Evolutionary conservation across 371 early-diverging fungal species (phyloP), one percentile per base, ranked within the genome.

Genomic region (Mortierella sp.): DNA sequence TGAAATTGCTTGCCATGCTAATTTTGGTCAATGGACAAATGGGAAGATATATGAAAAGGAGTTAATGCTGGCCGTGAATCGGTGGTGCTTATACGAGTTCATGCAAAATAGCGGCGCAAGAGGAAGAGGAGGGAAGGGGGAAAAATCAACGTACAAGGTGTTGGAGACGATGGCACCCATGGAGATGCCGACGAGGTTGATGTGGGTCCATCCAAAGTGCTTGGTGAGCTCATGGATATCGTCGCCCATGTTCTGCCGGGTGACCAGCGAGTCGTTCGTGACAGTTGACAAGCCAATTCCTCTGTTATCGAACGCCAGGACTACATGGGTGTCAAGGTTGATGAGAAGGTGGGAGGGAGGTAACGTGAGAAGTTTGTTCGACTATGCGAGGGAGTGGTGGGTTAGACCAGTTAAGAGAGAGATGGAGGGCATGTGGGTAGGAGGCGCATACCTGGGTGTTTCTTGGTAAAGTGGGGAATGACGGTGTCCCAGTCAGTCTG

Each of bases 251-350:
- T 38, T 70, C 32, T 70, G n/a, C 1, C 51, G 65, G 4, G 76
- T 75, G 38, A 75, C 70, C 2, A 70, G 32, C 8, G 70, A 54
- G 76, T 51, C 38, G 70, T 75, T 75, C 41, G 58, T 65, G 44
- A 75, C 76, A 32, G 76, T 65, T 21, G 76, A 75, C 14, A 46
- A 38, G 14, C 76, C 76, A 27, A 75, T 75, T 0, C 76, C 76
- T 44, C 76, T 55, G 29, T 46, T 44, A 38, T 75, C 76, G 38
- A n/a, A 65, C 16, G 76, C 38, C 41, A 75, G 70, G 51, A 70
- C 70, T 73, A 72, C 58, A 38, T 35, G 8, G 6, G 21, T 16
- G 18, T 2, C 6, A 11, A 4, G 16, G 35, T 6, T 18, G 3
- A 32, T 11, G 5, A 1, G 27, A 58, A 32, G 2, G 10, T 4